Evolutionary conservation across 1,139 yeast species (phyloP), one percentile per base, ranked within the genome.

Genomic region (Candida freyschussii): DNA sequence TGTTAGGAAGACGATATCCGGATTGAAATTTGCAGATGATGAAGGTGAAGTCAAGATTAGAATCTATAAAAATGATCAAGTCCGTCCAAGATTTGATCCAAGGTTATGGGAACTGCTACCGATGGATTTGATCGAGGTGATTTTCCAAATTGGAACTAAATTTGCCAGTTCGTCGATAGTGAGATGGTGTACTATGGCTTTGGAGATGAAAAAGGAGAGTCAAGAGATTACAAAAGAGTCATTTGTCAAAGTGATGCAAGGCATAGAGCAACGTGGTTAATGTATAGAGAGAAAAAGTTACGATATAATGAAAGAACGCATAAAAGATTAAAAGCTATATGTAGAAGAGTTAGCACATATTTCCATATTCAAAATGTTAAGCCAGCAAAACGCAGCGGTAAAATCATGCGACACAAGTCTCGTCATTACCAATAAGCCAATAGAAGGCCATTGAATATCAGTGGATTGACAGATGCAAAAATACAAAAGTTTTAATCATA

Each of bases 391-490:
- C n/a, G n/a, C n/a, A n/a, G n/a, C n/a, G 24, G 14, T 21, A 9
- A n/a, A 29, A 18, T 40, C 48, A 44, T 44, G 24, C 48, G 47
- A 44, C 48, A 44, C 48, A 34, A 26, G 32, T 36, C 26, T 36
- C 45, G 38, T 41, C 47, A 42, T 23, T 23, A 34, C 30, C 37
- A 35, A 40, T 28, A 32, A 31, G 26, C 38, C 26, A 37, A 25
- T 27, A 26, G 17, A 19, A 19, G 23, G 17, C 22, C 30, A 27
- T 27, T 13, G 22, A 30, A 34, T 31, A 35, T 45, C 49, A 37
- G 47, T 43, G 49, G 49, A 45, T 45, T 45, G 49, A 45, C 49
- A 45, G 47, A 43, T n/a, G n/a, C n/a, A n/a, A n/a, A n/a, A n/a
- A n/a, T n/a, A n/a, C n/a, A n/a, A n/a, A n/a, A 38, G 34, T 43